Conservation (phyloP, 192 early-diverging fungal genomes). For the Backusella mclennaniae region DNA sequence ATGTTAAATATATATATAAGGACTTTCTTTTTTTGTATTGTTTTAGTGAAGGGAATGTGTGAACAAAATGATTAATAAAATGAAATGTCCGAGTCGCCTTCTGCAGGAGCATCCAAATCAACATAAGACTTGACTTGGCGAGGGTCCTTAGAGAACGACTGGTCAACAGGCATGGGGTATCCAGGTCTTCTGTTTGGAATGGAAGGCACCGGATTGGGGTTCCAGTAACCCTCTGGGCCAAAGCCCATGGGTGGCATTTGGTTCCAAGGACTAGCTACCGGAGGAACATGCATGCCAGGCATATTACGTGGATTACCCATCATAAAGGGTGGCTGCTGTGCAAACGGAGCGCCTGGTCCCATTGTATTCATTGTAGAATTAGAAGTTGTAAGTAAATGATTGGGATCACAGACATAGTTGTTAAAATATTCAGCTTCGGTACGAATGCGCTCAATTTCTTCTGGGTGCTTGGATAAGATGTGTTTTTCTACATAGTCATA, state of each 20-base stretch:
- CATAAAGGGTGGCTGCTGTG: conserved; percentile 19
- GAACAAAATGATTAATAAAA: conserved; percentile 11
- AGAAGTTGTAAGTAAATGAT: conserved; percentile 57
- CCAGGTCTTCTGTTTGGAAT: background rate
- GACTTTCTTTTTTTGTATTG: background rate
- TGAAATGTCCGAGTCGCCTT: conserved; percentile 42
- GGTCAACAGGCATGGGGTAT: conserved; percentile 24
- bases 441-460: conserved; percentile 59
- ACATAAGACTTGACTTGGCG: conserved; percentile 83
- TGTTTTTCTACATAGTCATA: conserved; percentile 95
- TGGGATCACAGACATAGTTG: conserved; percentile 85
- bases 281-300: conserved; percentile 32
- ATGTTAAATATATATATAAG: background rate
- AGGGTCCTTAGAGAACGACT: conserved; percentile 53
- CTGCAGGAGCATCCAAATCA: conserved; percentile 86
- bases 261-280: conserved; percentile 47
- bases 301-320: conserved; percentile 29
- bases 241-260: conserved; percentile 62
- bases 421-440: conserved; percentile 81
- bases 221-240: conserved; percentile 18
- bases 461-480: conserved; percentile 85
- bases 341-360: background rate
- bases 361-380: background rate
- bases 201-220: background rate
- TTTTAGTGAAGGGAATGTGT: background rate